phyloP scores from a whole-genome alignment of 2,329 filamentous ascomycete genomes.

The Cercospora brassicicola region DNA sequence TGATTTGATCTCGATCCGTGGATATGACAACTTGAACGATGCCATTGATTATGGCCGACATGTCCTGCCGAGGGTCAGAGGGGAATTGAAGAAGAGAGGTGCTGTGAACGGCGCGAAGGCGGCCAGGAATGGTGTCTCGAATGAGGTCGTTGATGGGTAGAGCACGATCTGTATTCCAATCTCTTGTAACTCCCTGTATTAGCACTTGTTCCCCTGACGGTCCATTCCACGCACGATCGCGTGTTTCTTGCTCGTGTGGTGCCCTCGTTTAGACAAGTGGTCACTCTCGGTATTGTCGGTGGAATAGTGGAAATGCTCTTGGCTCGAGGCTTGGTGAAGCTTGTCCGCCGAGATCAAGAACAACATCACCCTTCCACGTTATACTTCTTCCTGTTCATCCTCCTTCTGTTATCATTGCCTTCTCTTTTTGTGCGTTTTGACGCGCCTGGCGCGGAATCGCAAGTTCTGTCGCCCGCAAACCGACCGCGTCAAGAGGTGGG shows the following conservation, averaged over 20 bases:
- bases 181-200: not conserved
- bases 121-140: not conserved
- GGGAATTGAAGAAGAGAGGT: constrained; percentile 35
- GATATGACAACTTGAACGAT: constrained; percentile 62
- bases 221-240: not conserved
- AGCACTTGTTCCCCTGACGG: not conserved
- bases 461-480: not conserved
- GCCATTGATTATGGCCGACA: constrained; percentile 60
- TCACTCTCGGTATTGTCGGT: not conserved
- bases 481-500: not conserved
- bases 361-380: not conserved
- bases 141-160: constrained; percentile 7
- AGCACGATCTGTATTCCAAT: not conserved
- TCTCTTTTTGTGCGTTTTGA: not conserved
- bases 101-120: not conserved
- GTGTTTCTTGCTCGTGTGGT: not conserved
- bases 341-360: not conserved
- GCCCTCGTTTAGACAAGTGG: not conserved
- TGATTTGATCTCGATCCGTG: constrained; percentile 60
- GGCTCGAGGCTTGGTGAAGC: constrained; percentile 4
- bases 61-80: constrained; percentile 54
- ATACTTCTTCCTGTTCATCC: not conserved
- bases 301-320: not conserved
- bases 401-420: not conserved
- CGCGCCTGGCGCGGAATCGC: not conserved